Base-by-base conservation (phyloP, 148 eudicot genomes). In the Fallopia convolvulus region DNA sequence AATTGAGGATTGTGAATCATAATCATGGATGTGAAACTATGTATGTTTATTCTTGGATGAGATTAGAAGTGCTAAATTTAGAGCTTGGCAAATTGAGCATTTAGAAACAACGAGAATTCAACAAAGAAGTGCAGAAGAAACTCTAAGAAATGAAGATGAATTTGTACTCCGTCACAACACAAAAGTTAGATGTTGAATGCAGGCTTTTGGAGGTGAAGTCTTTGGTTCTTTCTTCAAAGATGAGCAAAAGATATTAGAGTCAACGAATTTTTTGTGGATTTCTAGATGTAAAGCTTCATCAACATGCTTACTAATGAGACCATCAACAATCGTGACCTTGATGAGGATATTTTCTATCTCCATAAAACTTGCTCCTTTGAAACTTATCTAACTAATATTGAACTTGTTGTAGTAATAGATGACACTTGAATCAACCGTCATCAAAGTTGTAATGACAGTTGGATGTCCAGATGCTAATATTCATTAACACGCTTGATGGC, bases 81-180 rank as follows among this genome's bases (percentile, higher is more conserved):
- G 15, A 36, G 10, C 72, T 68, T 1, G 39, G n/a, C 10, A 6
- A 68, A 68, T 33, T 36, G 72, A 17, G 20, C 6, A 11, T 68
- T 12, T 89, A 94, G 99, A 94, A 85, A 74, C 96, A 90, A 79
- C 83, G 81, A 79, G 92, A 90, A 20, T 79, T 85, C n/a, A 76
- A 75, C 76, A 85, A 86, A 77, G 89, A 91, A 76, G 86, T 83
- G 3, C 81, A 83, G 56, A 85, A 71, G 80, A 87, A 87, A 80
- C 77, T 63, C 4, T 86, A 88, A 79, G 94, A 87, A 74, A 84
- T 88, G 88, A 92, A 82, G 75, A 83, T 81, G 78, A 88, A 89
- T 76, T 30, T 88, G 9, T 80, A 86, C 77, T 77, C 86, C 46
- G 82, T 94, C 21, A 70, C 84, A 74, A 70, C 87, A n/a, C 87